Evolutionary conservation across 108 stramenopile species (phyloP), one percentile per base, ranked within the genome.

Genomic region (Phaeodactylum tricornutum): DNA sequence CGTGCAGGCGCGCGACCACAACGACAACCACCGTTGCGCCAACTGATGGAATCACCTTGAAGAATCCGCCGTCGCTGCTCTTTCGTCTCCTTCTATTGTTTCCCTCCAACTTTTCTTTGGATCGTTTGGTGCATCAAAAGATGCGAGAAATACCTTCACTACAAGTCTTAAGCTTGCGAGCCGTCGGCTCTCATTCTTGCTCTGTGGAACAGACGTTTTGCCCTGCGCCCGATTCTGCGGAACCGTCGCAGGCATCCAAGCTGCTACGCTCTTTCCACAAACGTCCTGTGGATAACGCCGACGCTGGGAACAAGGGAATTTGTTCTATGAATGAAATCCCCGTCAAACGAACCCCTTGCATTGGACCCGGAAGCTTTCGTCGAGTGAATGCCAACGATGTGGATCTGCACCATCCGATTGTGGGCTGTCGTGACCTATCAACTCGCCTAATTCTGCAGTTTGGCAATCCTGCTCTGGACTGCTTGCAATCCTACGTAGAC

Each of bases 111-210:
- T n/a, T n/a, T n/a, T n/a, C n/a, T n/a, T n/a, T n/a, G n/a, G n/a
- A n/a, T n/a, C n/a, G n/a, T n/a, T n/a, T n/a, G n/a, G n/a, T n/a
- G n/a, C n/a, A n/a, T n/a, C n/a, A n/a, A n/a, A n/a, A n/a, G n/a
- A 75, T 84, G 83, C 64, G 84, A 47, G 78, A 82, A 47, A 82
- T 87, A 17, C 71, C 84, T 2, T 44, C 69, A 6, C 56, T 87
- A 6, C 65, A 66, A 37, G 66, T 60, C 15, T 59, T 87, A 28
- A 69, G 68, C 47, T 53, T 83, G 11, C 69, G 85, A 7, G 55
- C 50, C 42, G 77, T 87, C 23, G 85, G 81, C 14, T 62, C 72
- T 15, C 50, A 62, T 0, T 57, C 56, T 3, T 87, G 85, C 58
- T 65, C 61, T 31, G 69, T 76, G 0, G 85, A 87, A 55, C 25